Evolutionary conservation across 768 basidiomycete genomes (phyloP), one percentile per base, ranked within the genome.

Genomic region (Termitomyces bulborhizus): DNA sequence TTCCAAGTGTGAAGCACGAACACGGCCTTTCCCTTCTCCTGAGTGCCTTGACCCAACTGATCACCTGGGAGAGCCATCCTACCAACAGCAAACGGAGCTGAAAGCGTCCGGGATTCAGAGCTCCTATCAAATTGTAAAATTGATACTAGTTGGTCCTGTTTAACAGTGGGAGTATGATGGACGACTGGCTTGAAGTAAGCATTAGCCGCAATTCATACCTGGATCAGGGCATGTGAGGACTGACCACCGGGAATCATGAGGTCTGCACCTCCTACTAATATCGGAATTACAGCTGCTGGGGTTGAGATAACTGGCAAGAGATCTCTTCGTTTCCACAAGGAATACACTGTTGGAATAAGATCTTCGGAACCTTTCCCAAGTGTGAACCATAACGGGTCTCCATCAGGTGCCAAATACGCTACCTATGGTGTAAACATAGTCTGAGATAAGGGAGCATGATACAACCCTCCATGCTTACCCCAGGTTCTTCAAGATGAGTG

Each of bases 161-260:
- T 57, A 8, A 83, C 65, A 3, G 65, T 61, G 1, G 71, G 72
- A 18, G 82, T 69, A 59, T 76, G 74, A 64, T 81, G 78, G 42
- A 87, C 72, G 57, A 90, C 87, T 89, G 65, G 65, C 74, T 76
- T 76, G 67, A 63, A 57, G 55, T 43, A 54, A 61, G 48, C 55
- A 46, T 52, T 53, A 41, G 54, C 55, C 36, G 48, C 57, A 45
- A 37, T 16, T 36, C 24, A 42, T 26, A 15, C 16, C 26, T 12
- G 26, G 18, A 43, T 37, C 31, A 18, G 26, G 2, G 37, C 13
- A 36, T 13, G 34, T 36, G 39, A 42, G 8, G 31, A 73, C 84
- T 64, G 64, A 87, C 88, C 88, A 69, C 90, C 91, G 4, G 91
- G 89, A 34, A 88, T 83, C 90, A 94, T 93, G 7, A 93, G 78